phyloP scores from a whole-genome alignment of 306 rosid species.

The Prunus mume region DNA sequence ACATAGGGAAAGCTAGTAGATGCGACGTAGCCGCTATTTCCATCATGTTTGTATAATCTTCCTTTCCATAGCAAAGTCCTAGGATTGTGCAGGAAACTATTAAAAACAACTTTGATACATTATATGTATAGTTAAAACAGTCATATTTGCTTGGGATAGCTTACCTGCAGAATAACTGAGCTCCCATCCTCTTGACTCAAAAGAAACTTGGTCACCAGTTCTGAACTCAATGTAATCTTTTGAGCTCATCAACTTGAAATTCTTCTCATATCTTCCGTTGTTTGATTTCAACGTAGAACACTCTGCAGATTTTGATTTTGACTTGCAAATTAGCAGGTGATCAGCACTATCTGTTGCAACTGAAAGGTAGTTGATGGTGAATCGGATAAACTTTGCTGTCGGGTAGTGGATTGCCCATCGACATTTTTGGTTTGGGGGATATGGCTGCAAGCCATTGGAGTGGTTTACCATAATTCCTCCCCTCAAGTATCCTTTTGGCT shows the following conservation, averaged over 20 bases:
- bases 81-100: not conserved
- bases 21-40: not conserved
- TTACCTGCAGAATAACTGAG: slow-evolving; percentile 2
- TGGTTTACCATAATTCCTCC: slow-evolving; percentile 1
- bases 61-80: slow-evolving; percentile 3
- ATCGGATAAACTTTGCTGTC: not conserved
- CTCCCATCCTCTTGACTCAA: slow-evolving; percentile 5
- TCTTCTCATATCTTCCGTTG: not conserved
- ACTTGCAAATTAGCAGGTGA: not conserved
- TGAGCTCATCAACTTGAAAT: not conserved
- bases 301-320: not conserved
- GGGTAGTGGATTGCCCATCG: not conserved
- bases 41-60: not conserved
- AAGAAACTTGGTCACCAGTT: not conserved
- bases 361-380: not conserved
- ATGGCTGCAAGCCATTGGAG: not conserved
- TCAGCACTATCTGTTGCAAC: not conserved
- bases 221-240: not conserved
- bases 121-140: not conserved
- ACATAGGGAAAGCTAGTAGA: not conserved
- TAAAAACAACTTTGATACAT: not conserved
- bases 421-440: slow-evolving; percentile 8
- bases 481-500: slow-evolving; percentile 2
- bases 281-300: not conserved
- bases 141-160: not conserved